Conservation (phyloP, 805 yeast genomes). For the Metschnikowia gruessii region DNA sequence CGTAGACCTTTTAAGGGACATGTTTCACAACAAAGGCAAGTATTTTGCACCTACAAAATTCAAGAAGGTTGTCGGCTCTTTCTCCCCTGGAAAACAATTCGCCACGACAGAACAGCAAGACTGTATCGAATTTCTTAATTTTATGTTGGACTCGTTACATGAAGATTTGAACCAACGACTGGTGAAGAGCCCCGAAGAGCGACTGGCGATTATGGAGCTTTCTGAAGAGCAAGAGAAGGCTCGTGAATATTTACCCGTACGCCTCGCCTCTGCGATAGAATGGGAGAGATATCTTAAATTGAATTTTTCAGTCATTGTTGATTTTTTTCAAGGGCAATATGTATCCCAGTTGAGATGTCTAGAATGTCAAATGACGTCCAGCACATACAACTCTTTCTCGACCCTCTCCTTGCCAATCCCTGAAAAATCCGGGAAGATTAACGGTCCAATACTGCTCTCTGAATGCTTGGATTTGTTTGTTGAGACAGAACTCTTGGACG, state of each 20-base stretch:
- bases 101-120: slow-evolving; percentile 76
- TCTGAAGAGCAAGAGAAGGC: slow-evolving; percentile 61
- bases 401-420: slow-evolving; percentile 81
- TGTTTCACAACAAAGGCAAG: slow-evolving; percentile 47
- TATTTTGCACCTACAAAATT: slow-evolving; percentile 61
- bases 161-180: slow-evolving; percentile 77
- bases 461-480: slow-evolving; percentile 79
- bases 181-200: slow-evolving; percentile 29
- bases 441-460: slow-evolving; percentile 36
- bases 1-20: slow-evolving; percentile 53
- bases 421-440: slow-evolving; percentile 28
- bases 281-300: slow-evolving; percentile 86
- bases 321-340: slow-evolving; percentile 85
- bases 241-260: slow-evolving; percentile 69
- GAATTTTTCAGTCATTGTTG: slow-evolving; percentile 77
- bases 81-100: slow-evolving; percentile 58
- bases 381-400: slow-evolving; percentile 82
- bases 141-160: slow-evolving; percentile 70
- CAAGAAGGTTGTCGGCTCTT: slow-evolving; percentile 63
- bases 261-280: slow-evolving; percentile 82
- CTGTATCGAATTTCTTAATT: slow-evolving; percentile 77
- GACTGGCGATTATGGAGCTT: slow-evolving; percentile 43
- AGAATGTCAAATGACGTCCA: slow-evolving; percentile 71
- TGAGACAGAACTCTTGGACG: slow-evolving; percentile 68
- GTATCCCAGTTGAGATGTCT: slow-evolving; percentile 74